Evolutionary conservation across 257 asterid species (phyloP), one percentile per base, ranked within the genome.

Genomic region (Thymus quinquecostatus): DNA sequence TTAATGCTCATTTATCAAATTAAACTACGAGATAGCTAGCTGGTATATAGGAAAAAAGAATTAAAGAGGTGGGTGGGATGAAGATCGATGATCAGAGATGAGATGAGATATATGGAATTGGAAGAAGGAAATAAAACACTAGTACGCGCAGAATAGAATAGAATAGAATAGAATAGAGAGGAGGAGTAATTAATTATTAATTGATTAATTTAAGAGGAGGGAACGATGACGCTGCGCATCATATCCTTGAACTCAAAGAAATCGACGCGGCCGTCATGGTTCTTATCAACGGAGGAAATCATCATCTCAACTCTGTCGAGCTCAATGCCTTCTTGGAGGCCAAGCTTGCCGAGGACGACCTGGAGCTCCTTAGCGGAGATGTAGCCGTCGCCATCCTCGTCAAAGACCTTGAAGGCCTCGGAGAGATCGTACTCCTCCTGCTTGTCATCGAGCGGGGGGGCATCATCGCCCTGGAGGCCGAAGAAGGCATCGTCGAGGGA

Each of bases 351-450:
- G 11, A 90, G 10, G 6, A 90, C 97, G 9, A 36, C 77, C 69
- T 90, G 93, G 64, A 89, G 75, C 69, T 89, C 96, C 71, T 56
- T 77, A 4, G 93, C 96, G 1, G 91, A 86, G 73, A 90, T 90
- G 77, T 73, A 90, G 0, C 96, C 97, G 29, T 90, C 96, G 8
- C 97, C 90, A 27, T 90, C 87, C 65, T 83, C 93, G 9, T 90
- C 97, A 53, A 90, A 90, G 33, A 90, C 97, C 83, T 88, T 86
- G 71, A 90, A 90, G 2, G 97, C 97, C 78, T 90, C 97, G 12
- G 71, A 11, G 55, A 90, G 87, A 77, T 90, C 97, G 0, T 82
- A 68, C 58, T 90, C 96, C 1, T 83, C 86, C 70, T 60, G 80
- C 27, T 30, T 54, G 1, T 13, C 75, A 14, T 27, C 71, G 5